A percentile compares a stretch with the other conserved stretches of the same genome.
Conservation (phyloP, 164 flowering plant genomes). For the Aristolochia fimbriata region DNA sequence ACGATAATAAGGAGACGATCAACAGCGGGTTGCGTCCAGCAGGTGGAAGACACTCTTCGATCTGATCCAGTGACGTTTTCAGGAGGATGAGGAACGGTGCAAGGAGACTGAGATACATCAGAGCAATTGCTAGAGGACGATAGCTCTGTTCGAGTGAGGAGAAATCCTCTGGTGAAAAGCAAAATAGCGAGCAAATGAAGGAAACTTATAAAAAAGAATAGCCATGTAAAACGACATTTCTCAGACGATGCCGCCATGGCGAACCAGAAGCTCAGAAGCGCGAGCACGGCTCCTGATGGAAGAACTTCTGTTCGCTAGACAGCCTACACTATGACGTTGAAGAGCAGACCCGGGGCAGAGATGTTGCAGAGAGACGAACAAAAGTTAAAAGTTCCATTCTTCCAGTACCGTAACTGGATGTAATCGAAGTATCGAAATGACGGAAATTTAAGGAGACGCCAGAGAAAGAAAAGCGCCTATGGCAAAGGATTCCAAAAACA, state of each 20-base stretch:
- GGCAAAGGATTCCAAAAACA: too few species aligned
- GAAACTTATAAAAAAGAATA: constrained; percentile 25
- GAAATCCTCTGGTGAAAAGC: constrained; percentile 76
- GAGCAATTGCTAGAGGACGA: constrained; percentile 62
- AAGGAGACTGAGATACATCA: constrained; percentile 55
- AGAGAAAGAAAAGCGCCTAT: too few species aligned
- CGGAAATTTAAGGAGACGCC: too few species aligned
- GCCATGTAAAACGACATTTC: constrained; percentile 24
- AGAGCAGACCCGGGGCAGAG: too few species aligned
- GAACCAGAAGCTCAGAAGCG: too few species aligned
- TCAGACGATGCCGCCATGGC: constrained; percentile 8
- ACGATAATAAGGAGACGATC: constrained; percentile 74
- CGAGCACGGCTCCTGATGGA: too few species aligned
- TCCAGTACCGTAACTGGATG: too few species aligned
- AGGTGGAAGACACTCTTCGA: constrained; percentile 3
- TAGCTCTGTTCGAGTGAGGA: constrained; percentile 89
- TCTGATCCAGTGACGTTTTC: constrained; percentile 2
- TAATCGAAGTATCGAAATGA: too few species aligned
- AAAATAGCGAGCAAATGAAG: constrained; percentile 59
- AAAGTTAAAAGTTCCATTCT: too few species aligned
- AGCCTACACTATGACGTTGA: too few species aligned
- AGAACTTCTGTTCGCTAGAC: too few species aligned
- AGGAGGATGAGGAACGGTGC: constrained; percentile 16
- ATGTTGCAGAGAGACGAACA: too few species aligned
- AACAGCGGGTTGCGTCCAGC: constrained; percentile 81